Evolutionary conservation across 1,284 basidiomycete genomes (phyloP).

Genomic region (Abortiporus biennis): DNA sequence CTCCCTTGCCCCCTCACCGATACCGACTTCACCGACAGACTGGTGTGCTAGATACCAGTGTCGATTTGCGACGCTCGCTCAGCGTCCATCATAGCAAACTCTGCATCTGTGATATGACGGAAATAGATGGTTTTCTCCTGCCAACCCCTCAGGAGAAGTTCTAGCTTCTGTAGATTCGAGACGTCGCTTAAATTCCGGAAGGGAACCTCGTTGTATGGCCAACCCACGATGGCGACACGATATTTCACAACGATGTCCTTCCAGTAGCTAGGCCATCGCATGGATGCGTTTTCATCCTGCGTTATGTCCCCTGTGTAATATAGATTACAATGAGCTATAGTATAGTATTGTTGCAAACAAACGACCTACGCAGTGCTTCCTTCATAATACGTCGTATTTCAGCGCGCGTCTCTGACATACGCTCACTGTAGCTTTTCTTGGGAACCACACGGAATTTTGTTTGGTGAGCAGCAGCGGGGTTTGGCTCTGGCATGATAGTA

Average conservation of each 20-base stretch:
- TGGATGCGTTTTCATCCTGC: slow-evolving; percentile 20
- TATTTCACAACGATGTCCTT: slow-evolving; percentile 24
- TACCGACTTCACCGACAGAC: neutral
- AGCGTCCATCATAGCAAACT: slow-evolving; percentile 17
- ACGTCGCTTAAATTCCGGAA: slow-evolving; percentile 28
- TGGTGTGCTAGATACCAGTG: slow-evolving; percentile 14
- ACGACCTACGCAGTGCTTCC: slow-evolving; percentile 22
- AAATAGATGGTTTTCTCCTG: slow-evolving; percentile 20
- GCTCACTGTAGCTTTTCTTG: slow-evolving; percentile 22
- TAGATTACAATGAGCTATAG: too few species aligned
- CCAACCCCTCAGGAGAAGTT: slow-evolving; percentile 21
- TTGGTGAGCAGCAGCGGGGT: slow-evolving; percentile 15
- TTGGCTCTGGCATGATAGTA: slow-evolving; percentile 7
- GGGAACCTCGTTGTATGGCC: slow-evolving; percentile 24
- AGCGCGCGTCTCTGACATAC: slow-evolving; percentile 24
- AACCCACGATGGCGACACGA: slow-evolving; percentile 24
- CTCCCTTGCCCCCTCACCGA: slow-evolving; percentile 2
- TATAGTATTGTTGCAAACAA: neutral
- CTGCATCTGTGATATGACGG: slow-evolving; percentile 18
- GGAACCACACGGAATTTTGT: slow-evolving; percentile 24
- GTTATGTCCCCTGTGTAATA: slow-evolving; percentile 19
- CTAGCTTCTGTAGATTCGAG: slow-evolving; percentile 25
- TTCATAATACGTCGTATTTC: slow-evolving; percentile 23
- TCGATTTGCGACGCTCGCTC: slow-evolving; percentile 15
- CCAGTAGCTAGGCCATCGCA: slow-evolving; percentile 26